phyloP scores from a whole-genome alignment of 768 basidiomycete species.

The Lactarius evosmus region DNA sequence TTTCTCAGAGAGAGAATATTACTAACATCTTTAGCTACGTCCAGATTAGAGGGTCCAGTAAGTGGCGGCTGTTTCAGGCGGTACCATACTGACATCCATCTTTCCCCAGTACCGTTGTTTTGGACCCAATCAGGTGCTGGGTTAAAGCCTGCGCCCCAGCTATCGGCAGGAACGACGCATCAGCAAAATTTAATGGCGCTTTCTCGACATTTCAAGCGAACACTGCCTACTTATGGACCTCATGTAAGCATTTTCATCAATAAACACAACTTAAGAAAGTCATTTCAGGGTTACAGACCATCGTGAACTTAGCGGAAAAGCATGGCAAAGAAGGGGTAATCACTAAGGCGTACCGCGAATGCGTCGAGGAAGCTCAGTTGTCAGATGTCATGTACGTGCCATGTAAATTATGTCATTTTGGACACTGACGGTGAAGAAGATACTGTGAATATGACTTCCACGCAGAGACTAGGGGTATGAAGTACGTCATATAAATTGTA shows the following conservation, averaged over 20 bases:
- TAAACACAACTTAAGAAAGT: neutral
- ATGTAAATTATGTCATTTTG: neutral
- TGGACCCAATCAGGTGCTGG: slow-evolving; percentile 90
- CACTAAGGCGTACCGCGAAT: slow-evolving; percentile 73
- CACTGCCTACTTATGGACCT: slow-evolving; percentile 67
- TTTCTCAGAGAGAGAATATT: slow-evolving; percentile 62
- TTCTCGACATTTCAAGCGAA: slow-evolving; percentile 68
- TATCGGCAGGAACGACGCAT: slow-evolving; percentile 70
- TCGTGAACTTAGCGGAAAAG: slow-evolving; percentile 89
- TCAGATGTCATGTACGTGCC: slow-evolving; percentile 54
- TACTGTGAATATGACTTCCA: slow-evolving; percentile 92
- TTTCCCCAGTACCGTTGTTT: slow-evolving; percentile 72
- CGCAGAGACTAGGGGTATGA: slow-evolving; percentile 91
- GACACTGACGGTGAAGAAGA: slow-evolving; percentile 37
- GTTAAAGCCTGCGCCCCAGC: slow-evolving; percentile 81
- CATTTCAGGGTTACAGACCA: slow-evolving; percentile 45
- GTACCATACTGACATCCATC: neutral
- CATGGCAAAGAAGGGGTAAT: slow-evolving; percentile 83
- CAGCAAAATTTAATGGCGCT: slow-evolving; percentile 69
- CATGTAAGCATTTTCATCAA: slow-evolving; percentile 50
- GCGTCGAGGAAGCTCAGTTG: slow-evolving; percentile 52
- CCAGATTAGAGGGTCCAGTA: slow-evolving; percentile 90
- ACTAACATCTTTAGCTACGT: slow-evolving; percentile 84
- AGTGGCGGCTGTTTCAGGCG: slow-evolving; percentile 31
- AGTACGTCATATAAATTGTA: slow-evolving; percentile 44